Percentiles rank a stretch among this genome's conserved stretches.
Evolutionary conservation across 495 filamentous ascomycete species (phyloP).

Genomic region (Pseudomonodictys pantanalensis): DNA sequence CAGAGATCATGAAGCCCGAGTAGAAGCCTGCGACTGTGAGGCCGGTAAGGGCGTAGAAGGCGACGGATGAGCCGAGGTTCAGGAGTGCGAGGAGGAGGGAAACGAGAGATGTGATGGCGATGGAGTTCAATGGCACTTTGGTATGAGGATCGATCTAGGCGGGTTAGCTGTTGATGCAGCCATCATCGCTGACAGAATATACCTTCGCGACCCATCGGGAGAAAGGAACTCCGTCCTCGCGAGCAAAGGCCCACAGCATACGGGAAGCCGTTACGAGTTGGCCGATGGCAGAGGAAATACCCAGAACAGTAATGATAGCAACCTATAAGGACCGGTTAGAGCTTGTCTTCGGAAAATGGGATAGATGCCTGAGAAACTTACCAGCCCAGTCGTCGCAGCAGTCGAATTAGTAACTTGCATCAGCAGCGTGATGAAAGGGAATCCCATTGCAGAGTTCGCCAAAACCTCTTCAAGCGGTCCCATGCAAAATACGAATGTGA

Average conservation of each 20-base stretch:
- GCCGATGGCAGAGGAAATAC: background rate
- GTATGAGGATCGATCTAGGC: constrained; percentile 4
- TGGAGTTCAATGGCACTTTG: constrained; percentile 9
- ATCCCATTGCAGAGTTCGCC: background rate
- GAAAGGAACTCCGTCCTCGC: constrained; percentile 22
- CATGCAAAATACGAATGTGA: constrained; percentile 13
- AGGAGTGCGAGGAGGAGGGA: constrained; percentile 17
- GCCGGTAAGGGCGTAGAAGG: constrained; percentile 12
- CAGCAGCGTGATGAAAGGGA: constrained; percentile 16
- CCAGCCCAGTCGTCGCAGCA: background rate
- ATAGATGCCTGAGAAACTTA: background rate
- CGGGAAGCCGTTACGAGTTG: constrained; percentile 16
- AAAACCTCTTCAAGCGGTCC: constrained; percentile 12
- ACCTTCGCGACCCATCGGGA: constrained; percentile 5
- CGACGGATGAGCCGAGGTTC: constrained; percentile 8
- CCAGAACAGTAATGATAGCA: constrained; percentile 4
- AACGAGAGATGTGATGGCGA: constrained; percentile 7
- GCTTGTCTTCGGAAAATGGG: background rate
- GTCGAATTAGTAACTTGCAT: constrained; percentile 1
- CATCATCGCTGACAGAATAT: background rate
- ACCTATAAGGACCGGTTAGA: background rate
- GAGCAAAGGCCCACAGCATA: constrained; percentile 25
- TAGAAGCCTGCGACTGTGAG: constrained; percentile 20
- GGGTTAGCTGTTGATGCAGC: background rate
- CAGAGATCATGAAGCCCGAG: constrained; percentile 19